Evolutionary conservation across 441 rosid species (phyloP), one percentile per base, ranked within the genome.

Genomic region (Theobroma grandiflorum): DNA sequence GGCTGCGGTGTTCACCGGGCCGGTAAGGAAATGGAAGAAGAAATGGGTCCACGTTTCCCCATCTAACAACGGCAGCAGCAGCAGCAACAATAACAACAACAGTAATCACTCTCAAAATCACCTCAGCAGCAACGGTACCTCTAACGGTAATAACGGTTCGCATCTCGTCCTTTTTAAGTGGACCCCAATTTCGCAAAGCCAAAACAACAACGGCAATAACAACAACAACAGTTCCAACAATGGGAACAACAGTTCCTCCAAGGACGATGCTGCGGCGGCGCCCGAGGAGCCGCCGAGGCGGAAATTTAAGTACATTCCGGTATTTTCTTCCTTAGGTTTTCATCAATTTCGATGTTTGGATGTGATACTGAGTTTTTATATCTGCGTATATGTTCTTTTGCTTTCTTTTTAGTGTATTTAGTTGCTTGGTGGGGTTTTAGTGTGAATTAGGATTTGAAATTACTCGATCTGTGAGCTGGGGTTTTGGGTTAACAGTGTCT

Each of bases 11-110:
- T 96, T 96, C 91, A 93, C 84, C 20, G 99, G 99, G 0, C 98
- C 96, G 79, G 98, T 96, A 40, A 90, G 99, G 87, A 95, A 84
- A 86, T 96, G 99, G 99, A 94, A 90, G 92, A 96, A 96, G 93
- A 88, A 90, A 85, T 96, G 99, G 99, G 87, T 96, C 88, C 97
- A 88, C 82, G 91, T 90, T 52, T 81, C 95, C 53, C 94, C 93
- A 5, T 82, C 87, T 77, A 83, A 70, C 84, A 71, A 73, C 83
- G 76, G 37, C 84, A 68, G n/a, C 82, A 35, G 66, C 76, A 84
- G 78, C 80, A 85, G 75, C 77, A 85, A 79, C 77, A 85, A 79
- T 76, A 83, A 61, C 85, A 79, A 43, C 78, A 65, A 22, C 76
- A 78, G 61, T 68, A 82, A 78, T 72, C 65, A 67, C 74, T 73